A percentile compares a stretch with the other conserved stretches of the same genome.
phyloP scores from a whole-genome alignment of 108 stramenopile genomes.

The Discostella stelligeroides region DNA sequence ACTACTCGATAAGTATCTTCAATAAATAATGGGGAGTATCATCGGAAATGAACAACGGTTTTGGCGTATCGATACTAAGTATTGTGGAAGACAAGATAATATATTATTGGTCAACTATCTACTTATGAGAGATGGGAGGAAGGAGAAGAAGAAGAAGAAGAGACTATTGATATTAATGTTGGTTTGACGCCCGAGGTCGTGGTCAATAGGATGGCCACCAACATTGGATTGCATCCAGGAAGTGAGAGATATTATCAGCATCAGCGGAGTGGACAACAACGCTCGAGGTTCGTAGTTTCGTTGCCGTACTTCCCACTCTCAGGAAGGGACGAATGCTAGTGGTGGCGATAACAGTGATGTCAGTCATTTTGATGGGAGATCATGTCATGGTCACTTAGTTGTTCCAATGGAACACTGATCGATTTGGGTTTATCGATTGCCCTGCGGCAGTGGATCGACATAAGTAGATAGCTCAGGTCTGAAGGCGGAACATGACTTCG shows the following conservation, averaged over 20 bases:
- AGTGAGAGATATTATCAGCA: slow-evolving; percentile 42
- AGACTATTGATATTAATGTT: slow-evolving; percentile 61
- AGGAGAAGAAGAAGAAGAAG: too few species aligned
- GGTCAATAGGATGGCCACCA: slow-evolving; percentile 38
- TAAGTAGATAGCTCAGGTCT: neutral
- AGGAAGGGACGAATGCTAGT: neutral
- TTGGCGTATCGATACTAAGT: too few species aligned
- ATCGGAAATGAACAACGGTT: too few species aligned
- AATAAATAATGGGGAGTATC: too few species aligned
- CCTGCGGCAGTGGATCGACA: slow-evolving; percentile 38
- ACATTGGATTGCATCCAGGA: slow-evolving; percentile 47
- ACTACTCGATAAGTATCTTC: too few species aligned
- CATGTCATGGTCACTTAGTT: too few species aligned
- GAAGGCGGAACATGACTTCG: neutral
- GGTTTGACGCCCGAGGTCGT: slow-evolving; percentile 69
- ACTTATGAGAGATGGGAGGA: too few species aligned
- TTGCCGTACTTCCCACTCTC: neutral
- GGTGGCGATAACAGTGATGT: slow-evolving; percentile 5
- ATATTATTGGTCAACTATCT: too few species aligned
- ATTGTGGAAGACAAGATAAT: too few species aligned
- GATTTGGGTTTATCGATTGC: slow-evolving; percentile 43
- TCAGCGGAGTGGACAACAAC: too few species aligned
- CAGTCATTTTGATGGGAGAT: too few species aligned
- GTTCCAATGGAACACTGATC: slow-evolving; percentile 17
- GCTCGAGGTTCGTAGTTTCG: too few species aligned